Percentiles rank a stretch among this genome's conserved stretches.
phyloP scores from a whole-genome alignment of 192 early-diverging fungal species.

The Coemansia sp. region DNA sequence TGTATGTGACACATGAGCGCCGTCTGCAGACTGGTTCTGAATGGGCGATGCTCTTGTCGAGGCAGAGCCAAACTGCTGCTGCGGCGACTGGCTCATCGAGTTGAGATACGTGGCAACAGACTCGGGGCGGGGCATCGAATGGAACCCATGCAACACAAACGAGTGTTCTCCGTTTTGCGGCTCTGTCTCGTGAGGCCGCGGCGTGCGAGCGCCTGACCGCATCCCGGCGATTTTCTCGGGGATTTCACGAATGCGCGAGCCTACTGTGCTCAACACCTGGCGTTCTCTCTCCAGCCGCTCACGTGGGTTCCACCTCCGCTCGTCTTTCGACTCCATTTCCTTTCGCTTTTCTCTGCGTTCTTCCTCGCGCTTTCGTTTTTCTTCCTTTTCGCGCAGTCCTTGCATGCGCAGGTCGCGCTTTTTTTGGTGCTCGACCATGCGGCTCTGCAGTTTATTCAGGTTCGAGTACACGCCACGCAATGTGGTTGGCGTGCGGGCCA shows the following conservation, averaged over 20 bases:
- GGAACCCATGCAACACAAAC: constrained; percentile 45
- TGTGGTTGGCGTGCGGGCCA: constrained; percentile 24
- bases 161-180: neutral
- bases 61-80: neutral
- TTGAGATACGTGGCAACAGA: constrained; percentile 27
- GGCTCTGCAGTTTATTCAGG: constrained; percentile 46
- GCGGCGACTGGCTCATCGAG: constrained; percentile 10
- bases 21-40: constrained; percentile 11
- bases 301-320: constrained; percentile 6
- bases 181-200: neutral
- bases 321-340: neutral
- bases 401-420: constrained; percentile 43
- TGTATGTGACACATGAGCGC: neutral
- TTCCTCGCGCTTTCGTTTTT: constrained; percentile 18
- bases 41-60: constrained; percentile 1
- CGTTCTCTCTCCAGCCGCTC: neutral
- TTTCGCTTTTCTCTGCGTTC: neutral
- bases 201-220: constrained; percentile 5
- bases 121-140: constrained; percentile 30
- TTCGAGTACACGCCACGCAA: constrained; percentile 51
- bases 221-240: constrained; percentile 21
- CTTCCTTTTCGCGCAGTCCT: constrained; percentile 18
- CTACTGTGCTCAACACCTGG: constrained; percentile 11
- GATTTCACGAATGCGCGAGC: constrained; percentile 25
- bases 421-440: constrained; percentile 49